phyloP scores from a whole-genome alignment of 2,329 filamentous ascomycete species.

The Pestalotiopsis sp. region DNA sequence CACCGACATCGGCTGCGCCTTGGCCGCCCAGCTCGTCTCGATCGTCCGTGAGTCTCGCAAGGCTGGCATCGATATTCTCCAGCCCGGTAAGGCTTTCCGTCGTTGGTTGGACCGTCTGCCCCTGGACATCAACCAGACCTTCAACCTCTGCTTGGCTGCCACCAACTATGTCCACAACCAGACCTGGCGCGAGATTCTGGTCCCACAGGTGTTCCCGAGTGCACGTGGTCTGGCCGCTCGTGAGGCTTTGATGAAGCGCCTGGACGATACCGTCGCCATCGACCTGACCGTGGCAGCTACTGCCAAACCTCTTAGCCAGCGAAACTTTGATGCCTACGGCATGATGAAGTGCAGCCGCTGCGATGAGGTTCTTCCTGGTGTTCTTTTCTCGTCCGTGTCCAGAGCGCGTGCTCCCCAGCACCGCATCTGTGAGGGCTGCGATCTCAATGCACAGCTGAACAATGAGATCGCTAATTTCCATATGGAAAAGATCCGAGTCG shows the following conservation, averaged over 20 bases:
- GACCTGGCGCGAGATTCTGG: neutral
- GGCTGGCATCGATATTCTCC: conserved; percentile 24
- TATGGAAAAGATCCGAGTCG: neutral
- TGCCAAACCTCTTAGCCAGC: neutral
- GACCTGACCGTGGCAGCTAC: neutral
- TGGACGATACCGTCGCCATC: neutral
- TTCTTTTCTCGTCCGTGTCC: neutral
- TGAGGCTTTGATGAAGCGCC: neutral
- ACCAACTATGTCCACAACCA: neutral
- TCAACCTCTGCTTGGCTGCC: neutral
- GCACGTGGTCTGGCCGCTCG: neutral
- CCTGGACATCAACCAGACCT: conserved; percentile 6
- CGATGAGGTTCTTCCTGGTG: neutral
- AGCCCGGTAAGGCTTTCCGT: conserved; percentile 27
- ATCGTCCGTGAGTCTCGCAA: conserved; percentile 19
- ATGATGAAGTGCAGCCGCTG: neutral
- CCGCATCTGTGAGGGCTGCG: conserved; percentile 8
- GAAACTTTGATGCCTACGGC: conserved; percentile 11
- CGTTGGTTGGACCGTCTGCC: conserved; percentile 30
- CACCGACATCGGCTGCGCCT: conserved; percentile 19
- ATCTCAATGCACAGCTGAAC: neutral
- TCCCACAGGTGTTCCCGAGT: neutral
- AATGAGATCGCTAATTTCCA: neutral
- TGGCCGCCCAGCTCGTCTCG: conserved; percentile 19
- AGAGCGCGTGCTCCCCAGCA: neutral